Conservation (phyloP, 495 filamentous ascomycete species). For the Penicillium arizonense region DNA sequence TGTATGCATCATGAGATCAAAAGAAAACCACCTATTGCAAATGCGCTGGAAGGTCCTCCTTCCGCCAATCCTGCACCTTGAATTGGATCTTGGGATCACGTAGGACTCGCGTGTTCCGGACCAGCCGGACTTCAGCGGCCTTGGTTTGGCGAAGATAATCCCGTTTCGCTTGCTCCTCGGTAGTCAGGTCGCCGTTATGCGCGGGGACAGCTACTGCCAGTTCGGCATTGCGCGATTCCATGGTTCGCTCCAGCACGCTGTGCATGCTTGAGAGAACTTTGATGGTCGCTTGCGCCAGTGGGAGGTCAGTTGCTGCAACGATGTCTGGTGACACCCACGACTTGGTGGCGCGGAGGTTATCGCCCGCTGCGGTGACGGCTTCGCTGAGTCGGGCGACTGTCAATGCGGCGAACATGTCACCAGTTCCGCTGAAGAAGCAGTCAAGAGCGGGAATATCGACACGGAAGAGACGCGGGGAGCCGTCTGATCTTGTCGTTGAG, state of each 20-base stretch:
- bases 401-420: conserved; percentile 96
- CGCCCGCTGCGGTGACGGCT: conserved; percentile 52
- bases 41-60: conserved; percentile 30
- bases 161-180: conserved; percentile 58
- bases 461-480: conserved; percentile 72
- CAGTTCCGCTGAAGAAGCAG: conserved; percentile 91
- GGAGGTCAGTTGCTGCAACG: conserved; percentile 66
- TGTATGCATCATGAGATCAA: neutral
- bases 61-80: conserved; percentile 34
- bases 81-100: conserved; percentile 54
- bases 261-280: conserved; percentile 95
- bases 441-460: conserved; percentile 83
- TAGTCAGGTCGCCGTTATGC: conserved; percentile 20
- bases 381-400: conserved; percentile 88
- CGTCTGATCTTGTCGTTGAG: conserved; percentile 62
- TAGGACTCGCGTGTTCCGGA: conserved; percentile 66
- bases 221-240: conserved; percentile 61
- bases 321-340: conserved; percentile 71
- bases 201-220: conserved; percentile 26
- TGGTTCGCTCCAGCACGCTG: conserved; percentile 73
- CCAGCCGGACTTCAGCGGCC: conserved; percentile 77
- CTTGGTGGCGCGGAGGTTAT: conserved; percentile 41
- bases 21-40: conserved; percentile 10
- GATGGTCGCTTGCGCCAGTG: conserved; percentile 77
- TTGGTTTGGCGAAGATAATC: conserved; percentile 66